phyloP scores from a whole-genome alignment of 495 filamentous ascomycete genomes.

The Hypoxylon fuscum region DNA sequence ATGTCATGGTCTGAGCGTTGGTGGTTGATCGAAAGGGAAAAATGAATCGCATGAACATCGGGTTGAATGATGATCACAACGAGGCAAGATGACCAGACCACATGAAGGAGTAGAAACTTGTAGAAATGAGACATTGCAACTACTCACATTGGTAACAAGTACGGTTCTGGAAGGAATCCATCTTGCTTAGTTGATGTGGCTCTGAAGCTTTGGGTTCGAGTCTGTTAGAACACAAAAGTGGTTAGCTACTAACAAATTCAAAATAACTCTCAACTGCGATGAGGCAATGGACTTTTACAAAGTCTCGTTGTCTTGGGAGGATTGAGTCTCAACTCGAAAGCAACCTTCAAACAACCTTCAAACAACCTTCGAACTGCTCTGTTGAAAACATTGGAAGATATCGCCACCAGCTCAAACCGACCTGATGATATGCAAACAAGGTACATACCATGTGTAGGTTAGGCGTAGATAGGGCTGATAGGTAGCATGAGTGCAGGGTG shows the following conservation, averaged over 20 bases:
- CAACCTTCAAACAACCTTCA: background rate
- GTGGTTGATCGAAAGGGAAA: too few species aligned
- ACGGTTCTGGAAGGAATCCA: conserved; percentile 54
- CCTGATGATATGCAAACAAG: conserved; percentile 5
- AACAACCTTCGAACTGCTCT: background rate
- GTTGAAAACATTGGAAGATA: conserved; percentile 12
- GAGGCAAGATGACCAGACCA: conserved; percentile 12
- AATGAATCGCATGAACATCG: too few species aligned
- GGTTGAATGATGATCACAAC: background rate
- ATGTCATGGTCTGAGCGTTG: too few species aligned
- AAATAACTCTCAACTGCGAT: background rate
- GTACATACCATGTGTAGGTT: background rate
- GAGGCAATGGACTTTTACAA: conserved; percentile 1
- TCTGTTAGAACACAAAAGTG: background rate
- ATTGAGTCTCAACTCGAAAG: background rate
- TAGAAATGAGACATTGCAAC: background rate
- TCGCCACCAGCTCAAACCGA: conserved; percentile 4
- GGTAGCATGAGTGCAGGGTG: conserved; percentile 4
- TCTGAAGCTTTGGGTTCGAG: background rate
- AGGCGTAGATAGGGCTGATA: conserved; percentile 12
- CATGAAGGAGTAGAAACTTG: background rate
- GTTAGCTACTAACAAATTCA: too few species aligned
- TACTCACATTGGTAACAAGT: conserved; percentile 62
- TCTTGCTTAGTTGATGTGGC: conserved; percentile 36
- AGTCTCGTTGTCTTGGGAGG: background rate